Evolutionary conservation across 192 early-diverging fungal genomes (phyloP).

Genomic region (Umbelopsis sp.): DNA sequence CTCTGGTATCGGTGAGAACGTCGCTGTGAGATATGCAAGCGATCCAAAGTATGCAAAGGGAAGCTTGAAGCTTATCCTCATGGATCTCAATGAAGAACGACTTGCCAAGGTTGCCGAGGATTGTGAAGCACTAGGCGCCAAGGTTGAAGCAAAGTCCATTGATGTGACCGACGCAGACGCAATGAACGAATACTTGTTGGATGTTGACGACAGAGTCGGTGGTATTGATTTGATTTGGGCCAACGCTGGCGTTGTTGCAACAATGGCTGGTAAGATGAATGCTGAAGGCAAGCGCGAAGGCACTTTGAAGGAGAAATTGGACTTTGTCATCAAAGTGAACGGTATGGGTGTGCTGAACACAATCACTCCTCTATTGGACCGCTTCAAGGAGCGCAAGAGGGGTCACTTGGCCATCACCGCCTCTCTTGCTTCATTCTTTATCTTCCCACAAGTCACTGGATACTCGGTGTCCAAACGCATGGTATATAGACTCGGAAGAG

Average conservation of each 20-base stretch:
- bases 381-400: slow-evolving; percentile 12
- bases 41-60: slow-evolving; percentile 4
- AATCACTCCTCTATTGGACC: slow-evolving; percentile 26
- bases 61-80: slow-evolving; percentile 1
- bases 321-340: slow-evolving; percentile 24
- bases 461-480: slow-evolving; percentile 25
- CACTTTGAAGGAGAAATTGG: slow-evolving; percentile 22
- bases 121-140: slow-evolving; percentile 6
- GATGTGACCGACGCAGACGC: slow-evolving; percentile 19
- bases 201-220: slow-evolving; percentile 22
- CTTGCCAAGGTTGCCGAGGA: slow-evolving; percentile 15
- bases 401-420: slow-evolving; percentile 28
- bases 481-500: slow-evolving; percentile 27
- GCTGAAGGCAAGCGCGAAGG: not conserved
- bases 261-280: slow-evolving; percentile 2
- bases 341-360: slow-evolving; percentile 25
- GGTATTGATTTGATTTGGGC: slow-evolving; percentile 25
- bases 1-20: slow-evolving; percentile 34
- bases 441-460: slow-evolving; percentile 7
- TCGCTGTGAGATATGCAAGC: slow-evolving; percentile 28
- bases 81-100: slow-evolving; percentile 18
- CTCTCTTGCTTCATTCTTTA: slow-evolving; percentile 17
- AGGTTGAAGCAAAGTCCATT: slow-evolving; percentile 23
- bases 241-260: slow-evolving; percentile 27
- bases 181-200: slow-evolving; percentile 24